Conservation (phyloP, 2,329 filamentous ascomycete species). For the Aureobasidium sp. region DNA sequence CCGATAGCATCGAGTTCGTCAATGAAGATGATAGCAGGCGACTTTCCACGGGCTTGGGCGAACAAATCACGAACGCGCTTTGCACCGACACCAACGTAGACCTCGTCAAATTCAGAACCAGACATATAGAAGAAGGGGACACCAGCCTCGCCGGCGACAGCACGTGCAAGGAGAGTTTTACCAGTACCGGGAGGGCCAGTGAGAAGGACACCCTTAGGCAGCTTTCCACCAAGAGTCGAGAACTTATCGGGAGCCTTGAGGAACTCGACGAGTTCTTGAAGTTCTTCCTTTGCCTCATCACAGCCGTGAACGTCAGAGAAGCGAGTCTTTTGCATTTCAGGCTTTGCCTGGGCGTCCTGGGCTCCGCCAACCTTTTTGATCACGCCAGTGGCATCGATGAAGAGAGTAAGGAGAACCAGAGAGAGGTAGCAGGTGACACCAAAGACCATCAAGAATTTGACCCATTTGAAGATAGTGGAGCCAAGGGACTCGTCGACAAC, state of each 20-base stretch:
- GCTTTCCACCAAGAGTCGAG: slow-evolving; percentile 86
- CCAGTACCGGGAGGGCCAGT: slow-evolving; percentile 95
- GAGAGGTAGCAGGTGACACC: slow-evolving; percentile 71
- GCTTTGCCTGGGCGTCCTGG: slow-evolving; percentile 76
- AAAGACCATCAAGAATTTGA: slow-evolving; percentile 78
- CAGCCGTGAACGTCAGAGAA: slow-evolving; percentile 95
- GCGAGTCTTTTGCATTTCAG: slow-evolving; percentile 82
- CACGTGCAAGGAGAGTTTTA: slow-evolving; percentile 91
- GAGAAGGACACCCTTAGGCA: slow-evolving; percentile 92
- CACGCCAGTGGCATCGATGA: slow-evolving; percentile 73
- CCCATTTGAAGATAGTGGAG: slow-evolving; percentile 77
- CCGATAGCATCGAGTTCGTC: slow-evolving; percentile 93
- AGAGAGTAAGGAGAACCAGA: slow-evolving; percentile 69
- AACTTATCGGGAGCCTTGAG: slow-evolving; percentile 89
- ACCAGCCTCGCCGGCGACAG: slow-evolving; percentile 91
- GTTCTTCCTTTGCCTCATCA: slow-evolving; percentile 95
- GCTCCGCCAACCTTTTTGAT: slow-evolving; percentile 69
- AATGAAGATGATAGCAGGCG: slow-evolving; percentile 90
- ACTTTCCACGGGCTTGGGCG: slow-evolving; percentile 70
- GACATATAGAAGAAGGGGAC: slow-evolving; percentile 99
- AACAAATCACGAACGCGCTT: slow-evolving; percentile 97
- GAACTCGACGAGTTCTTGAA: slow-evolving; percentile 95
- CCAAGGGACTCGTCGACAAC: slow-evolving; percentile 87
- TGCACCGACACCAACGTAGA: slow-evolving; percentile 93
- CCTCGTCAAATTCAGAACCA: slow-evolving; percentile 95